A percentile compares a stretch with the other conserved stretches of the same genome.
These are phyloP conservation scores for Chrysanthemum lavandulifolium DNA, from an alignment of 129 eudicot species.

Conservation along the genomic window DNA sequence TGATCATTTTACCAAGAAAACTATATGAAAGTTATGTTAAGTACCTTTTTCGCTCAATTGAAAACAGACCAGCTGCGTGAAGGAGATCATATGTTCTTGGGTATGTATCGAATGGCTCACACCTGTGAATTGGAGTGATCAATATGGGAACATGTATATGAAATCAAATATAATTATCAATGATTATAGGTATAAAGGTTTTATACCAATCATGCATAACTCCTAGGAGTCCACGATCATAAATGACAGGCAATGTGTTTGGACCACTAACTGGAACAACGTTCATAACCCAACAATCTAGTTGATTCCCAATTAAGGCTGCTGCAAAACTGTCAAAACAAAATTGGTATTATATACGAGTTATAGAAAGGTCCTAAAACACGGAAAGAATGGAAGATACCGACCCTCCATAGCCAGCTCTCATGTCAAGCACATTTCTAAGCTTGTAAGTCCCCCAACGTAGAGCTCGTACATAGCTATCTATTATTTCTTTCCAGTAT, in stretches of 20 bases:
- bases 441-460: constrained; percentile 64
- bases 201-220: constrained; percentile 97
- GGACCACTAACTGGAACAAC: constrained; percentile 93
- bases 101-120: constrained; percentile 95
- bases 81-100: constrained; percentile 92
- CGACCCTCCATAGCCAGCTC: constrained; percentile 99
- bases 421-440: constrained; percentile 95
- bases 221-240: constrained; percentile 95
- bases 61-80: constrained; percentile 91
- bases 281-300: constrained; percentile 96
- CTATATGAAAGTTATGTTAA: no score
- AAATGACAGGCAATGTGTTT: constrained; percentile 90
- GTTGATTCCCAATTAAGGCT: constrained; percentile 57
- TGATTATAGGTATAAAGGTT: background rate
- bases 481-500: constrained; percentile 92
- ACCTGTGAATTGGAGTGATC: constrained; percentile 48
- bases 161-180: background rate
- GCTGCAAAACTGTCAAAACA: constrained; percentile 81
- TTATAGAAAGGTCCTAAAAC: background rate
- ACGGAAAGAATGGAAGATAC: background rate
- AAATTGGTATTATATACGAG: background rate
- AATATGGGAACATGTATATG: constrained; percentile 1
- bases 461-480: constrained; percentile 64
- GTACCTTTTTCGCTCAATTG: constrained; percentile 83
- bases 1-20: no score